Evolutionary conservation across 2,329 filamentous ascomycete genomes (phyloP), one percentile per base, ranked within the genome.

Genomic region (Cladophialophora bantiana): DNA sequence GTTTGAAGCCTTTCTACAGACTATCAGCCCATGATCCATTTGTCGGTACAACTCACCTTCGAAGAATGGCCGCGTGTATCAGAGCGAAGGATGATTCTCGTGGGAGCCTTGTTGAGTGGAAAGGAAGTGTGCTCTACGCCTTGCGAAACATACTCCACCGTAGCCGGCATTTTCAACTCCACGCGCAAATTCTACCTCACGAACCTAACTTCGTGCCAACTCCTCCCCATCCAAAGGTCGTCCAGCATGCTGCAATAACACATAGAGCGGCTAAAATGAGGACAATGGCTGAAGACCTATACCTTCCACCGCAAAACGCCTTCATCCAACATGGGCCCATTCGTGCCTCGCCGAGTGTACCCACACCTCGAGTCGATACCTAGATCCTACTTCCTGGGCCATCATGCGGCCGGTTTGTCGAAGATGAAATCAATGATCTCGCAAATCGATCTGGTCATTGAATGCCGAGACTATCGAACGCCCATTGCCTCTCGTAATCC

Each of bases 381-480:
- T 45, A 89, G 92, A 71, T 95, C 94, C 66, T 99, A 98, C 81
- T 99, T 92, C 81, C 86, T 98, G 55, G 95, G 95, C 69, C 95
- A 99, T 81, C 95, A 99, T 83, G 87, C 88, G 68, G 86, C 91
- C 9, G 95, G 92, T 15, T 84, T 97, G 36, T 83, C 86, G 56
- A 90, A 91, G 77, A 97, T 98, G 90, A 91, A 92, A 77, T 87
- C 87, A 45, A 85, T 91, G 76, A 86, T 99, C 57, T 88, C 89
- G 34, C 89, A 88, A 69, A 91, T 97, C 74, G 91, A 94, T 75
- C 88, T 98, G 52, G 88, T 99, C 62, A 87, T 99, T 75, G 95
- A 99, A 82, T 97, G 94, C 78, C 91, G 95, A 75, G 95, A 99
- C 82, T 93, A 93, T 77, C 90, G 95, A 56, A 89, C 97, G 0